Evolutionary conservation across 2,329 filamentous ascomycete genomes (phyloP).

Genomic region (Fusarium sp.): DNA sequence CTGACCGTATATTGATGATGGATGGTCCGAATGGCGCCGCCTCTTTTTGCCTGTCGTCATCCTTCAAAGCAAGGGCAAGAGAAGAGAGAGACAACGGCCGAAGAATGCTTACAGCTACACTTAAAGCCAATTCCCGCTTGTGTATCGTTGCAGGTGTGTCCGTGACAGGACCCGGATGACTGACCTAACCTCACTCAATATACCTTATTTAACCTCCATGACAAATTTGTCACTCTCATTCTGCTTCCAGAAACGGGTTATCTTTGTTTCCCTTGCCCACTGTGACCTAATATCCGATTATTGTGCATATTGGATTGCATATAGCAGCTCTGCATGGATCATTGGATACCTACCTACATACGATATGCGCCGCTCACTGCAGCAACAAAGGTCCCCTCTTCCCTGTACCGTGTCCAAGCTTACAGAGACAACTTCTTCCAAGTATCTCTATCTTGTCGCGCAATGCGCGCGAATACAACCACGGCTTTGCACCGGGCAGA

Average conservation of each 20-base stretch:
- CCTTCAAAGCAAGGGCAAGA: conserved; percentile 3
- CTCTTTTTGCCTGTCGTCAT: conserved; percentile 19
- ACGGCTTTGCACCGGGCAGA: conserved; percentile 36
- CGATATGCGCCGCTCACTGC: conserved; percentile 3
- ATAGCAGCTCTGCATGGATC: neutral
- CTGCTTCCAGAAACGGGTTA: conserved; percentile 20
- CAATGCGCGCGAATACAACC: neutral
- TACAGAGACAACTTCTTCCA: neutral
- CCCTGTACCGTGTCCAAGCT: neutral
- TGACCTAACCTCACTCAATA: neutral
- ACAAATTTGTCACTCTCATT: conserved; percentile 28
- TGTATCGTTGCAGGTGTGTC: conserved; percentile 6
- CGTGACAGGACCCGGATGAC: neutral
- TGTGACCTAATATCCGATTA: neutral
- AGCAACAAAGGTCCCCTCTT: conserved; percentile 15
- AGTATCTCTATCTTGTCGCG: conserved; percentile 2
- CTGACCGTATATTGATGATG: neutral
- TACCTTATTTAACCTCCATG: conserved; percentile 3
- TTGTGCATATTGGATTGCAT: neutral
- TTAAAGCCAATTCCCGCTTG: neutral
- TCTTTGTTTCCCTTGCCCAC: neutral
- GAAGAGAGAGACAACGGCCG: conserved; percentile 12
- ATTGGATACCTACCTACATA: neutral
- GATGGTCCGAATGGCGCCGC: conserved; percentile 23
- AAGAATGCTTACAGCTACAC: conserved; percentile 9